Percentiles rank a stretch among this genome's conserved stretches.
Conservation (phyloP, 768 basidiomycete species). For the Auricularia sp. region DNA sequence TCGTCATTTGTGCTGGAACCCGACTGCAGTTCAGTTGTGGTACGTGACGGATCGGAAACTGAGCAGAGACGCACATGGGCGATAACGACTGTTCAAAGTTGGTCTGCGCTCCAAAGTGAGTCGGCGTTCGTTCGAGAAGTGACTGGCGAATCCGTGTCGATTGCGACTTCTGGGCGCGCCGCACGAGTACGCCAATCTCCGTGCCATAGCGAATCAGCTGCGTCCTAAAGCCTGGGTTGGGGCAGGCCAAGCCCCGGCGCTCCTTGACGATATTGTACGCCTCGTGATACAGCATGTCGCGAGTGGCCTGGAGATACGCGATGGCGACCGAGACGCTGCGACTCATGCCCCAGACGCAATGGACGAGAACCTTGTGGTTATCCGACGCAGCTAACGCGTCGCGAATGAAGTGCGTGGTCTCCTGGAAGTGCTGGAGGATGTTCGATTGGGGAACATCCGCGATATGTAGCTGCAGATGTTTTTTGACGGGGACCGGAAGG, state of each 20-base stretch:
- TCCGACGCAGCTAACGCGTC: constrained; percentile 38
- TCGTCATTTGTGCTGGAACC: background rate
- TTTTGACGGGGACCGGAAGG: constrained; percentile 25
- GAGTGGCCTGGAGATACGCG: constrained; percentile 57
- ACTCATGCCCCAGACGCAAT: constrained; percentile 65
- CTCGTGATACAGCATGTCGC: constrained; percentile 46
- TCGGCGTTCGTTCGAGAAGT: background rate
- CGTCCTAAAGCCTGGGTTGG: constrained; percentile 62
- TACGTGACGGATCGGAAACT: background rate
- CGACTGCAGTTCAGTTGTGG: background rate
- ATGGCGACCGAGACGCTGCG: constrained; percentile 62
- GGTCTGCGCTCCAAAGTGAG: background rate
- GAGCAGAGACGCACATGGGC: background rate
- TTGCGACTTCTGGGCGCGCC: background rate
- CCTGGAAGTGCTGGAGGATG: constrained; percentile 58
- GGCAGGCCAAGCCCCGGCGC: constrained; percentile 49
- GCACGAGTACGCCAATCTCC: background rate
- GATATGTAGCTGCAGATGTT: constrained; percentile 40
- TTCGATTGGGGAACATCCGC: constrained; percentile 64
- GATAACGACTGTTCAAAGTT: background rate
- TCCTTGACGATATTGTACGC: constrained; percentile 53
- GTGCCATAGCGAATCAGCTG: constrained; percentile 59
- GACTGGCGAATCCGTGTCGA: background rate
- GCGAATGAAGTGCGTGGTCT: constrained; percentile 49
- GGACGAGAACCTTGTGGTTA: constrained; percentile 50